Evolutionary conservation across 257 asterid species (phyloP), one percentile per base, ranked within the genome.

Genomic region (Catharanthus roseus): DNA sequence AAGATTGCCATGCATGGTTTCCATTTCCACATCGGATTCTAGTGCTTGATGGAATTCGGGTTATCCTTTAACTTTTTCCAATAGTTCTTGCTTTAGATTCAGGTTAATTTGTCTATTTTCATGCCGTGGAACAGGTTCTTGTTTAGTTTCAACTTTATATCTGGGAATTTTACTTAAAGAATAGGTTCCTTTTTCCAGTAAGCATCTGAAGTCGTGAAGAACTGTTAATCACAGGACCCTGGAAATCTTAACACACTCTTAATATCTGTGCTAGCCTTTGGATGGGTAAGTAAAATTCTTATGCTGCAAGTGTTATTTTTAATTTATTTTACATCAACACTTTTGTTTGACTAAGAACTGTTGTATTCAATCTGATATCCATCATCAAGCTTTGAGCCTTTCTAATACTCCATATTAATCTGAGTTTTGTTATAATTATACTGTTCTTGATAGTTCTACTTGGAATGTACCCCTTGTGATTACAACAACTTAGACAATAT

Each of bases 31-130:
- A 77, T 74, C 89, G 97, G 33, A 77, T 95, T 80, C 93, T 95
- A 36, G 95, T 91, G 81, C 99, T 95, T 75, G 97, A 91, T 54
- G 92, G 96, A 24, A 87, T 95, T 74, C 99, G 89, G 97, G 97
- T 91, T 67, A 45, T 47, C 65, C 54, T 36, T 70, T 65, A n/a
- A 26, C 69, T 61, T 36, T n/a, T 44, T 45, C 64, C 45, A 53
- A 39, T 47, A 5, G 10, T 49, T 34, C 74, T 60, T 21, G 1
- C 23, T 1, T 26, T 66, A 57, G n/a, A 23, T 65, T 2, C 13
- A 53, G 31, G 28, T 67, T 73, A 31, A 44, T 12, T 53, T 75
- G 39, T 36, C 39, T 3, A 44, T 47, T 44, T 26, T 41, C 56
- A 34, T 42, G 38, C 28, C 42, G 19, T 36, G 19, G 11, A 42